A percentile compares a stretch with the other conserved stretches of the same genome.
These are phyloP conservation scores for Fonsecaea erecta DNA, from an alignment of 2,329 filamentous ascomycete species.

Conservation along the genomic window DNA sequence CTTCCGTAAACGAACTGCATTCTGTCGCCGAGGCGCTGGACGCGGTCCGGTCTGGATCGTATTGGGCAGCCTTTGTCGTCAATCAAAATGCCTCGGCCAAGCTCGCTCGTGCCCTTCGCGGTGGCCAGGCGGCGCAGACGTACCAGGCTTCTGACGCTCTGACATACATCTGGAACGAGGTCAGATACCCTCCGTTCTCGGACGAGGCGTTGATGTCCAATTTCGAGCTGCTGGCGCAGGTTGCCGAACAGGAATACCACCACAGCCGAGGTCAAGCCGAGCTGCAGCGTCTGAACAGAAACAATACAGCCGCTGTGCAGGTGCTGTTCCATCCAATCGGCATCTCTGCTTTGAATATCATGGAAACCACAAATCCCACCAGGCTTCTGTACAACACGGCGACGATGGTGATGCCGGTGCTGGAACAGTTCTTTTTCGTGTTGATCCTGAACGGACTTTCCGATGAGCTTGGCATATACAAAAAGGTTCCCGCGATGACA, in stretches of 20 bases:
- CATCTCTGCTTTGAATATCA: constrained; percentile 45
- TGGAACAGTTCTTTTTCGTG: constrained; percentile 57
- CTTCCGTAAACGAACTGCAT: not conserved
- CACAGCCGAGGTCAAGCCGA: constrained; percentile 25
- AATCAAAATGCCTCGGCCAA: constrained; percentile 45
- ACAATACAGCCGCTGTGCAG: constrained; percentile 42
- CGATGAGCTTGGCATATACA: constrained; percentile 46
- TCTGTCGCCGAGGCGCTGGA: constrained; percentile 2
- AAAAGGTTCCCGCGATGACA: constrained; percentile 38
- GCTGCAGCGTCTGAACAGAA: constrained; percentile 41
- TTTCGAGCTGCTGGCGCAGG: constrained; percentile 43
- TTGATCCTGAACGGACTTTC: constrained; percentile 53
- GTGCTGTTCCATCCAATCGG: constrained; percentile 48
- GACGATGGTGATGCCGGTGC: constrained; percentile 51
- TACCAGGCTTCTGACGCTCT: constrained; percentile 48
- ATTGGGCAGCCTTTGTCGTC: constrained; percentile 45
- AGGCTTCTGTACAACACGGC: constrained; percentile 53
- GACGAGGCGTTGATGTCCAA: constrained; percentile 43
- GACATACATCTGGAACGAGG: constrained; percentile 53
- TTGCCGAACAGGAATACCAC: constrained; percentile 28
- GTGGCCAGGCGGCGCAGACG: constrained; percentile 40
- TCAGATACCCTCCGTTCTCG: constrained; percentile 48
- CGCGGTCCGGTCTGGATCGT: constrained; percentile 35
- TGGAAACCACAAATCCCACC: constrained; percentile 49
- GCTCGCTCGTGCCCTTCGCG: constrained; percentile 45